Evolutionary conservation across 805 yeast genomes (phyloP).

Genomic region (Hanseniaspora clermontiae): DNA sequence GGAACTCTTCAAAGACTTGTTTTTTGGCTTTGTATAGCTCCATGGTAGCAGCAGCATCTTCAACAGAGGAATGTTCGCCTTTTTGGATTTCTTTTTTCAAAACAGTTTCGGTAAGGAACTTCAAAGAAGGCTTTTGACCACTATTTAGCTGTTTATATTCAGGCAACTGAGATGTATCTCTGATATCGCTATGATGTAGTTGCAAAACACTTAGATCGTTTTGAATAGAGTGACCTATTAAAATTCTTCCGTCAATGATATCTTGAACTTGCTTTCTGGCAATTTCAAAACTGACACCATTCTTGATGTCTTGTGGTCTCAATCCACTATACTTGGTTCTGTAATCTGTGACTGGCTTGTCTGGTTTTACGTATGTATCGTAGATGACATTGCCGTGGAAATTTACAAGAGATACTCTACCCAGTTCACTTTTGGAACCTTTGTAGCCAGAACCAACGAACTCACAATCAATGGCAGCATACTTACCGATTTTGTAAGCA

Average conservation of each 20-base stretch:
- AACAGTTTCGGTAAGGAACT: constrained; percentile 46
- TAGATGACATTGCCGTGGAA: constrained; percentile 59
- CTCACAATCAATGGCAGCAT: constrained; percentile 80
- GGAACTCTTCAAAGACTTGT: constrained; percentile 42
- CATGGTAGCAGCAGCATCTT: constrained; percentile 86
- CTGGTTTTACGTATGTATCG: constrained; percentile 67
- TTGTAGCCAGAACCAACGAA: constrained; percentile 82
- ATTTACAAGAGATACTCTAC: constrained; percentile 79
- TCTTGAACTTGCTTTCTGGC: constrained; percentile 50
- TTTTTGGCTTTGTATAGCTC: constrained; percentile 52
- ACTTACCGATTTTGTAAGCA: constrained; percentile 47
- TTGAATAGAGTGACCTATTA: constrained; percentile 77
- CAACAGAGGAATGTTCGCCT: constrained; percentile 74
- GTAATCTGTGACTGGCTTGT: constrained; percentile 73
- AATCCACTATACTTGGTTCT: constrained; percentile 89
- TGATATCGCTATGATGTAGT: constrained; percentile 55
- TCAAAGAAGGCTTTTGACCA: constrained; percentile 62
- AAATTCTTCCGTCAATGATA: constrained; percentile 40
- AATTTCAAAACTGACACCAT: constrained; percentile 52
- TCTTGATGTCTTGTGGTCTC: constrained; percentile 51
- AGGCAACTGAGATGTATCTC: constrained; percentile 61
- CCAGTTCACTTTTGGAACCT: constrained; percentile 59
- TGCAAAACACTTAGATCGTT: constrained; percentile 63
- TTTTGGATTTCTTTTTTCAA: constrained; percentile 52
- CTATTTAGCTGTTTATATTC: constrained; percentile 45